These are phyloP conservation scores for Thraustochytrium sp. DNA, from an alignment of 352 stramenopile species.

Conservation along the genomic window DNA sequence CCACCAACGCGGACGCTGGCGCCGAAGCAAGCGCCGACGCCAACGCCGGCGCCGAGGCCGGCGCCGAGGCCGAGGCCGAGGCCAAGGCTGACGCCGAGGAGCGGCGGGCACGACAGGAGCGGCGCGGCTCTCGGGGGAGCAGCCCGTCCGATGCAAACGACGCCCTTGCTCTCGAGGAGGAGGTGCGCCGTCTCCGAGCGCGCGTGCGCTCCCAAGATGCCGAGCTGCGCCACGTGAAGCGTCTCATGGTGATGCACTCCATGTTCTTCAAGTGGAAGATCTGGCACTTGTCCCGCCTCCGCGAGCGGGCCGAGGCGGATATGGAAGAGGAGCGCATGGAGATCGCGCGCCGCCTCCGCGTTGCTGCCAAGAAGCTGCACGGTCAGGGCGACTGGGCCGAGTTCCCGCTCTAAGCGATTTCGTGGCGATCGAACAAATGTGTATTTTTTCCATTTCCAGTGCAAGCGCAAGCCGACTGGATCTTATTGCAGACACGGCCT, in stretches of 20 bases:
- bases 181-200: not conserved
- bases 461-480: not conserved
- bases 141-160: not conserved
- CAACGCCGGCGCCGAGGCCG: not conserved
- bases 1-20: not conserved
- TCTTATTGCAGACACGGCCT: no score
- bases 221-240: slow-evolving; percentile 21
- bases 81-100: not conserved
- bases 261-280: slow-evolving; percentile 44
- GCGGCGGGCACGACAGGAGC: not conserved
- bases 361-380: not conserved
- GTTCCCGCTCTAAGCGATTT: not conserved
- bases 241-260: slow-evolving; percentile 23
- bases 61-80: not conserved
- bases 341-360: not conserved
- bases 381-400: not conserved
- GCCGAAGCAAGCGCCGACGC: not conserved
- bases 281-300: not conserved
- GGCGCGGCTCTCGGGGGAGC: not conserved
- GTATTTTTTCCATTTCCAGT: not conserved
- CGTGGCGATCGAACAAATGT: not conserved
- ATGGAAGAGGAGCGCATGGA: slow-evolving; percentile 24
- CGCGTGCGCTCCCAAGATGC: not conserved
- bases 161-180: not conserved
- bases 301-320: not conserved